Conservation (phyloP, 2,329 filamentous ascomycete species). For the Aspergillus melleus region DNA sequence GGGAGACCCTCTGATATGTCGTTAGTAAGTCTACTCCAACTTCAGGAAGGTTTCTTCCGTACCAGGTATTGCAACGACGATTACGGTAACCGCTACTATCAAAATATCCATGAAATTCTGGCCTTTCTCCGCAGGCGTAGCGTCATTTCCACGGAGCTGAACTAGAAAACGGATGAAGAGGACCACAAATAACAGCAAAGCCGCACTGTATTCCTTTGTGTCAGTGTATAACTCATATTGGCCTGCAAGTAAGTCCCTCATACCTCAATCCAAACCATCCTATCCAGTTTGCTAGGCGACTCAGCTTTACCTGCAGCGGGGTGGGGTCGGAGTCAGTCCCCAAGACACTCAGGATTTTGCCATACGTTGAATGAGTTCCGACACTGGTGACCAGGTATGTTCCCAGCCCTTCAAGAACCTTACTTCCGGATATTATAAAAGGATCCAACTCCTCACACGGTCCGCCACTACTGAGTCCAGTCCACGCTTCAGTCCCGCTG, state of each 20-base stretch:
- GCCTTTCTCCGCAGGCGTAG: conserved; percentile 46
- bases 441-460: conserved; percentile 51
- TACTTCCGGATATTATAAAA: conserved; percentile 74
- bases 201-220: conserved; percentile 51
- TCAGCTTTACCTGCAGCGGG: conserved; percentile 72
- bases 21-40: not conserved
- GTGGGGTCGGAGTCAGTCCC: conserved; percentile 72
- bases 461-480: conserved; percentile 40
- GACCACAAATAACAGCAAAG: conserved; percentile 67
- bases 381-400: conserved; percentile 71
- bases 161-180: conserved; percentile 72
- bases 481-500: conserved; percentile 49
- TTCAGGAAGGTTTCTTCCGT: not conserved
- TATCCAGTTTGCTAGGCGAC: conserved; percentile 72
- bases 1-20: conserved; percentile 56
- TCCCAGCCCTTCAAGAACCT: conserved; percentile 70
- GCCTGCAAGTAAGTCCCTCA: not conserved
- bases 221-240: not conserved
- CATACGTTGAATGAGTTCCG: conserved; percentile 71
- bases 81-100: conserved; percentile 56
- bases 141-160: conserved; percentile 51
- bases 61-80: conserved; percentile 48
- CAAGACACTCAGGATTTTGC: conserved; percentile 73
- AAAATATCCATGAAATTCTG: conserved; percentile 55
- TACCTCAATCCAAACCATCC: conserved; percentile 61